A percentile compares a stretch with the other conserved stretches of the same genome.
phyloP scores from a whole-genome alignment of 2,329 filamentous ascomycete species.

The Diaporthe sp. region DNA sequence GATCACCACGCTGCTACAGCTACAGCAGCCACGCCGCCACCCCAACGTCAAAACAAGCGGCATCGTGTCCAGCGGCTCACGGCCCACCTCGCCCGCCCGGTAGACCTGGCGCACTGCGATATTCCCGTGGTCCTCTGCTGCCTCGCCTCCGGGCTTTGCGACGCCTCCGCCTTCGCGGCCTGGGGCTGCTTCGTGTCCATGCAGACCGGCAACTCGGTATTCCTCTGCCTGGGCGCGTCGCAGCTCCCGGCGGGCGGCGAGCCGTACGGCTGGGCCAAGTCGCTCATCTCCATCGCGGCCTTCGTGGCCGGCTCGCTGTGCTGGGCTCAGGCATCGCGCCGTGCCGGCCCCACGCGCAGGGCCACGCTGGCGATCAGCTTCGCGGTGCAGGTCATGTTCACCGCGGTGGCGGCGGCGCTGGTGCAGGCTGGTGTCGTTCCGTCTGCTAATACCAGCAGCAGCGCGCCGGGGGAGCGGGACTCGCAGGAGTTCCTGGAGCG shows the following conservation, averaged over 20 bases:
- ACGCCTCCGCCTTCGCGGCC: neutral
- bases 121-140: slow-evolving; percentile 1
- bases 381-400: neutral
- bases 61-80: neutral
- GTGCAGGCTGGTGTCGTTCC: neutral
- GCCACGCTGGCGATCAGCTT: neutral
- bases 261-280: neutral
- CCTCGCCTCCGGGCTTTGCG: neutral
- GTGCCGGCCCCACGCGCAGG: neutral
- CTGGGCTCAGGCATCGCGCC: neutral
- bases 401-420: neutral
- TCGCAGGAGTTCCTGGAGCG: slow-evolving; percentile 8
- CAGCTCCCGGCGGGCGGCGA: neutral
- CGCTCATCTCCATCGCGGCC: neutral
- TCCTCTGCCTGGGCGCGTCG: neutral
- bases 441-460: neutral
- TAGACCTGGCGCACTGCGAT: neutral
- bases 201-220: neutral
- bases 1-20: neutral
- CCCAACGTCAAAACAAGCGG: no score
- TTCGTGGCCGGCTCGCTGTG: neutral
- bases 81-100: neutral
- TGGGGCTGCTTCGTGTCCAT: neutral
- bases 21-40: neutral
- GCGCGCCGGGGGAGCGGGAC: neutral